Evolutionary conservation across 2,329 filamentous ascomycete genomes (phyloP), one percentile per base, ranked within the genome.

Genomic region (Fusarium sp.): DNA sequence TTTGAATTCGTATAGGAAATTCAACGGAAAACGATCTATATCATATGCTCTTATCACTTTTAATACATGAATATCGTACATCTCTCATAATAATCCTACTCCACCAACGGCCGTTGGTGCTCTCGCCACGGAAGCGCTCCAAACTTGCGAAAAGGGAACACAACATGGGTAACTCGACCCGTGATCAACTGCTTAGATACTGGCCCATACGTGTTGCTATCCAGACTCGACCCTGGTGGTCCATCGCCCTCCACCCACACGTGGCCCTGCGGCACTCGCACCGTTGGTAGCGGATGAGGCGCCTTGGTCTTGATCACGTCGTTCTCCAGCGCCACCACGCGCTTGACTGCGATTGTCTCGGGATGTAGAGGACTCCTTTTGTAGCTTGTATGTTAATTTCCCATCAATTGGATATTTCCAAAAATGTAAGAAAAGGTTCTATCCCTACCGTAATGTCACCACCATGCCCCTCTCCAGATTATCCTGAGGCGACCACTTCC

Each of bases 161-260:
- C 75, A 32, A 96, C 85, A 76, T 89, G 88, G 14, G 90, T 87
- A 20, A 94, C 88, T 73, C 85, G 89, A 1, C 94, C 94, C 37
- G 89, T 88, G 35, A 98, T 86, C 67, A 98, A 77, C 55, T 87
- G 87, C 67, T 87, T 88, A 23, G 92, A 91, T 47, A 96, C 88
- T 6, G 96, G 93, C 1, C 96, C 96, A 78, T 96, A 97, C 14
- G 88, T 88, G 79, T 97, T 97, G 78, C 94, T 97, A 80, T 99
- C 96, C 62, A 90, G 78, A 56, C 88, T 93, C 72, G 87, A 87
- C 50, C 86, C 84, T 71, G 87, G 86, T 73, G 87, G 86, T 14
- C 91, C 93, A 76, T 99, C 96, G 2, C 96, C 96, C 77, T 98
- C 95, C 1, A 99, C 88, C 96, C 96, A 99, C 27, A 98, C 85